Evolutionary conservation across 176 grass and related monocot genomes (phyloP), one percentile per base, ranked within the genome.

Genomic region (Microstegium vimineum): DNA sequence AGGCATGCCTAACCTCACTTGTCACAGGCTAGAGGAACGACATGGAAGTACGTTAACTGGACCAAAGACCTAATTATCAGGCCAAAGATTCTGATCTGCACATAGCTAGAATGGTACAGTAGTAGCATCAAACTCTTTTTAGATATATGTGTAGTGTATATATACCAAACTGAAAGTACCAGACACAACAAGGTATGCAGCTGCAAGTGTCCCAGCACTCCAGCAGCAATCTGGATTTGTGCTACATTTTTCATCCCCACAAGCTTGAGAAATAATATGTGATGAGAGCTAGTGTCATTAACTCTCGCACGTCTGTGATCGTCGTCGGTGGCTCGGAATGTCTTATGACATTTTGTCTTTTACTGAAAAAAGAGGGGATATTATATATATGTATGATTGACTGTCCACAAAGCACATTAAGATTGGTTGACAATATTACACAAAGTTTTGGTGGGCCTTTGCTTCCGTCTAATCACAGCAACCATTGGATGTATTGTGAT

Each of bases 151-250:
- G 1, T 36, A n/a, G 25, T 6, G 27, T 60, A 62, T 57, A n/a
- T 25, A 35, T 76, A 61, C 41, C 33, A 61, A 37, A 59, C n/a
- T 42, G 20, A 5, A 57, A 8, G 10, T 41, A 75, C 49, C 62
- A 62, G 35, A 20, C 80, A 78, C 25, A 42, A 72, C 28, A 83
- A 52, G 16, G 14, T 33, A 47, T 32, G 17, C 37, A 69, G n/a
- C 13, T 49, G 5, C 8, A 42, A 79, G 66, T 47, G 47, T 72
- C 52, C 27, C n/a, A 26, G n/a, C n/a, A n/a, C n/a, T n/a, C n/a
- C n/a, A n/a, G 32, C 35, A 65, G 23, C 66, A 73, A 86, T 80
- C 54, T 79, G 54, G 47, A 72, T 85, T 15, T 61, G 42, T 49
- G 30, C 7, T n/a, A 32, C 26, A 41, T 5, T 62, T 71, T 68